phyloP scores from a whole-genome alignment of 495 filamentous ascomycete genomes.

The Aspergillus egyptiacus region DNA sequence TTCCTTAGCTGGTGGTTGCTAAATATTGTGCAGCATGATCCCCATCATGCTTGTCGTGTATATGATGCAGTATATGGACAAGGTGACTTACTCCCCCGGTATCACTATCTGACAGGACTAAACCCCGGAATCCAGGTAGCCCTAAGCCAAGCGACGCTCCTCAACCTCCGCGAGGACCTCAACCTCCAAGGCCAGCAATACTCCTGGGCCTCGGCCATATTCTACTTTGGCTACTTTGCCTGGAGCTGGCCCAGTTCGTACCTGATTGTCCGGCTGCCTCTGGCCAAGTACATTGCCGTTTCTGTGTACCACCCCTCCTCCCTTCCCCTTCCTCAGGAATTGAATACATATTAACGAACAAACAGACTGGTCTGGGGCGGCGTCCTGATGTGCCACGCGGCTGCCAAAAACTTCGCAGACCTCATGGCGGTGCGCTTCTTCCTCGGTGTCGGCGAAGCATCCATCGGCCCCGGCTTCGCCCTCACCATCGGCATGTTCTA shows the following conservation, averaged over 20 bases:
- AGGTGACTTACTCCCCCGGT: too few relatives aligned
- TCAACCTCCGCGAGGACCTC: constrained; percentile 41
- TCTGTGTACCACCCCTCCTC: constrained; percentile 23
- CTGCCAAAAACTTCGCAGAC: constrained; percentile 44
- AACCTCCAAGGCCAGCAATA: constrained; percentile 39
- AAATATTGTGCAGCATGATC: constrained; percentile 31
- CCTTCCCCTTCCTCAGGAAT: not conserved
- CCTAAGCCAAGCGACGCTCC: constrained; percentile 48
- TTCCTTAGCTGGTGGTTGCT: not conserved
- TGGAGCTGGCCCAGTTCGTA: constrained; percentile 50
- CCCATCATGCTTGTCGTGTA: constrained; percentile 45
- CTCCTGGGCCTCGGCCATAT: constrained; percentile 43
- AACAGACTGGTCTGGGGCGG: constrained; percentile 35
- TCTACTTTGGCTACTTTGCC: constrained; percentile 48
- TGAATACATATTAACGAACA: too few relatives aligned
- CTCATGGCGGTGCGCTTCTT: constrained; percentile 48
- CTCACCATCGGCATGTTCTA: constrained; percentile 54
- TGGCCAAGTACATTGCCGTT: constrained; percentile 46
- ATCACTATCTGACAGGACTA: too few relatives aligned
- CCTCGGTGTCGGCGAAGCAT: constrained; percentile 52
- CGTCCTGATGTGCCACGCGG: constrained; percentile 36
- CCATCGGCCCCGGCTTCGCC: constrained; percentile 50
- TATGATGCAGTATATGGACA: constrained; percentile 54
- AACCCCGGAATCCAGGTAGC: too few relatives aligned
- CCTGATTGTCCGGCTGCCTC: constrained; percentile 50